phyloP scores from a whole-genome alignment of 768 basidiomycete genomes.

The Psilocybe sp. region DNA sequence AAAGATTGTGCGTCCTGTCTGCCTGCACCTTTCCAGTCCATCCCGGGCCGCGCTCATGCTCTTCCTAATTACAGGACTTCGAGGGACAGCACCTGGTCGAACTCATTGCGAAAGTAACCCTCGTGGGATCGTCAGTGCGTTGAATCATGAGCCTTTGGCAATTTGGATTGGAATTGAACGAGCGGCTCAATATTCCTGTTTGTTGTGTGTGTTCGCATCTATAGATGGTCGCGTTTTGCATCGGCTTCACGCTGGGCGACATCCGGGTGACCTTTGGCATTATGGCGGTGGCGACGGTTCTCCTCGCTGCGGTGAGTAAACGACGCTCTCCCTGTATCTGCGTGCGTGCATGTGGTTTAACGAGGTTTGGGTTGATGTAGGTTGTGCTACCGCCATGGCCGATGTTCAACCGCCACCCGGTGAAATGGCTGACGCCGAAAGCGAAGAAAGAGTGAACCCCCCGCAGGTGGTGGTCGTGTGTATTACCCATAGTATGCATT shows the following conservation, averaged over 20 bases:
- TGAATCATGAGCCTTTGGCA: background rate
- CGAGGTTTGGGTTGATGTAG: conserved; percentile 28
- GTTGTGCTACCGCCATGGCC: conserved; percentile 70
- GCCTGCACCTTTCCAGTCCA: background rate
- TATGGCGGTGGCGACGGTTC: conserved; percentile 36
- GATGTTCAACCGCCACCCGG: conserved; percentile 57
- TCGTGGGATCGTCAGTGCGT: conserved; percentile 48
- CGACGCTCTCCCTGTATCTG: no score
- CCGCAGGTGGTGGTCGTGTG: background rate
- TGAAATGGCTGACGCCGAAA: conserved; percentile 51
- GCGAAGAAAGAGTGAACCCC: conserved; percentile 25
- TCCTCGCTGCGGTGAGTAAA: conserved; percentile 44
- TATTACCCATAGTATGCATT: no score
- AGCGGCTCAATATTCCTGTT: conserved; percentile 6
- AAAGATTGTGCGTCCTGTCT: conserved; percentile 31
- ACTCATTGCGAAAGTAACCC: conserved; percentile 36
- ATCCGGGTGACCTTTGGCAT: conserved; percentile 50
- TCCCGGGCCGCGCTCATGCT: no score
- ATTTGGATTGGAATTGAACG: background rate
- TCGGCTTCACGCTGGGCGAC: conserved; percentile 57
- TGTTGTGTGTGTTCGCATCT: background rate
- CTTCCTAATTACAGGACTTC: no score
- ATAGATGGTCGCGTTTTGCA: conserved; percentile 53
- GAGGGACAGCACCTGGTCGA: conserved; percentile 58
- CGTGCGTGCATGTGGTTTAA: no score